Conservation (phyloP, 2,329 filamentous ascomycete genomes). For the Lasiodiplodia sp. region DNA sequence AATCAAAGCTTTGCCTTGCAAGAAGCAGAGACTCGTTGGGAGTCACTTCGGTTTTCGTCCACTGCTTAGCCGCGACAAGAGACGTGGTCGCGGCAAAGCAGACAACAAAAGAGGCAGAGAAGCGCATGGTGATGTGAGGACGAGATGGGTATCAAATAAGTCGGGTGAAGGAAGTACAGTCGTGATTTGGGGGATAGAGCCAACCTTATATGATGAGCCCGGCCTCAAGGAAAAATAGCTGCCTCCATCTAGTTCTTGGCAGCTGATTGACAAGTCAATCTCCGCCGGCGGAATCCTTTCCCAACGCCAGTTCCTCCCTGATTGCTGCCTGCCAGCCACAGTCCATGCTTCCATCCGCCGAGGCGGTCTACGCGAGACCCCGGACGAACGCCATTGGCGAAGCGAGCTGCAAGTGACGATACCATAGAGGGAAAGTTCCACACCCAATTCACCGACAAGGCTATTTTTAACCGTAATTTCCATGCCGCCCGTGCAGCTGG, state of each 20-base stretch:
- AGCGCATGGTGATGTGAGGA: slow-evolving; percentile 6
- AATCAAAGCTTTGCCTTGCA: slow-evolving; percentile 3
- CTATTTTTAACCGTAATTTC: slow-evolving; percentile 15
- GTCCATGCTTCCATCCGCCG: not conserved
- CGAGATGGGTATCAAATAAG: not conserved
- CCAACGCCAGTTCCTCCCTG: not conserved
- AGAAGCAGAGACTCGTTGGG: not conserved
- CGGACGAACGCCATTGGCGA: not conserved
- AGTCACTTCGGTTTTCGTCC: not conserved
- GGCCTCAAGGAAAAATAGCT: not conserved
- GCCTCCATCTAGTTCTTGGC: slow-evolving; percentile 5
- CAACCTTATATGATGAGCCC: slow-evolving; percentile 3
- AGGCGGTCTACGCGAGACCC: not conserved
- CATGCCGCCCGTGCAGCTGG: slow-evolving; percentile 1
- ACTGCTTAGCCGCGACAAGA: slow-evolving; percentile 1
- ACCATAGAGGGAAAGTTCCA: not conserved
- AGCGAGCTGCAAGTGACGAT: not conserved
- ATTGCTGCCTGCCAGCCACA: slow-evolving; percentile 18
- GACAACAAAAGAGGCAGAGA: slow-evolving; percentile 6
- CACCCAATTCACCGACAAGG: not conserved
- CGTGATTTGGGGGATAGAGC: not conserved
- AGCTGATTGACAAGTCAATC: slow-evolving; percentile 19
- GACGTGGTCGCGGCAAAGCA: slow-evolving; percentile 10
- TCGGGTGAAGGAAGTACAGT: not conserved
- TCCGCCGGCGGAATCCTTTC: slow-evolving; percentile 9